A percentile compares a stretch with the other conserved stretches of the same genome.
Conservation (phyloP, 345 rosid species). For the Euphorbia pulcherrima region DNA sequence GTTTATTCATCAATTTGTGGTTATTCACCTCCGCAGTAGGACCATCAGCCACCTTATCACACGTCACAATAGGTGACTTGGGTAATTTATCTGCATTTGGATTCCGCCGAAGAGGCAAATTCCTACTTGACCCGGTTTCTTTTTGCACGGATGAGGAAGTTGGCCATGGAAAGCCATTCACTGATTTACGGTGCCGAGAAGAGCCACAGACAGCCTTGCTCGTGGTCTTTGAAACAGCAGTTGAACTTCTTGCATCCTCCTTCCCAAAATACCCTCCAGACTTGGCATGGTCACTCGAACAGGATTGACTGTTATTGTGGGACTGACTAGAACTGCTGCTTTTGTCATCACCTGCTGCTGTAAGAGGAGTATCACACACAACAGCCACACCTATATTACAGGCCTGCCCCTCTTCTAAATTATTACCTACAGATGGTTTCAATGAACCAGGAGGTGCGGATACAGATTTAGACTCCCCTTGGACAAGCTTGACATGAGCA, state of each 20-base stretch:
- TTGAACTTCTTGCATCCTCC: conserved; percentile 64
- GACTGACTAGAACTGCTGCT: conserved; percentile 84
- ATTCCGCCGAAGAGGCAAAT: conserved; percentile 46
- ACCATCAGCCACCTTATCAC: conserved; percentile 53
- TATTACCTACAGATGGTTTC: conserved; percentile 42
- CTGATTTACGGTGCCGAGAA: conserved; percentile 50
- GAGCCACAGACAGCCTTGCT: conserved; percentile 45
- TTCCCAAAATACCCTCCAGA: conserved; percentile 46
- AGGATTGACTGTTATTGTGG: conserved; percentile 70
- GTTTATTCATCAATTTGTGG: conserved; percentile 67
- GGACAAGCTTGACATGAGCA: conserved; percentile 47
- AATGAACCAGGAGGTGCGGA: conserved; percentile 52
- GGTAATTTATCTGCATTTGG: conserved; percentile 51
- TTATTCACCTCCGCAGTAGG: conserved; percentile 51
- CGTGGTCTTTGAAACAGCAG: conserved; percentile 45
- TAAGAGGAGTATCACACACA: conserved; percentile 37
- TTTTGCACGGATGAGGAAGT: conserved; percentile 35
- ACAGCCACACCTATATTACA: conserved; percentile 35
- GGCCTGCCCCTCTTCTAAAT: conserved; percentile 51
- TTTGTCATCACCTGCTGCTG: conserved; percentile 58
- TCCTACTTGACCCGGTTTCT: conserved; percentile 49
- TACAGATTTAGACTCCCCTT: conserved; percentile 53
- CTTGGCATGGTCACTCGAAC: conserved; percentile 63
- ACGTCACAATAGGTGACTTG: conserved; percentile 38
- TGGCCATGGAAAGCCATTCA: conserved; percentile 48